phyloP scores from a whole-genome alignment of 2,329 filamentous ascomycete species.

The Exutisphaerella laricina region DNA sequence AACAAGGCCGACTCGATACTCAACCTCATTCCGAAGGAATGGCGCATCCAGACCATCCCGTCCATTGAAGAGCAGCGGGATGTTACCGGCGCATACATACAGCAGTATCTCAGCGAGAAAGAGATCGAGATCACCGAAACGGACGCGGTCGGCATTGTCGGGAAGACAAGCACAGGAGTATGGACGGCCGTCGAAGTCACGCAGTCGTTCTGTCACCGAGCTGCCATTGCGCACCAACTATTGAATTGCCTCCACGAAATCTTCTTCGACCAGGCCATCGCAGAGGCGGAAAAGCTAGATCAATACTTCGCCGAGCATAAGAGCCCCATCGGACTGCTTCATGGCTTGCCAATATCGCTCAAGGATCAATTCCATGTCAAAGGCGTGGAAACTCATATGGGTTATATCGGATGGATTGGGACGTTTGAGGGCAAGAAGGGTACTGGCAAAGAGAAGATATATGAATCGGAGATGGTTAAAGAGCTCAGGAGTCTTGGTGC shows the following conservation, averaged over 20 bases:
- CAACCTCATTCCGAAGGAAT: slow-evolving; percentile 52
- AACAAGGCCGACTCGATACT: slow-evolving; percentile 52
- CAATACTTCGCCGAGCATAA: slow-evolving; percentile 34
- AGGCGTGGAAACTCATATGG: slow-evolving; percentile 48
- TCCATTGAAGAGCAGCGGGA: slow-evolving; percentile 49
- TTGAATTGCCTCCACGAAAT: slow-evolving; percentile 43
- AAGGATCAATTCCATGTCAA: slow-evolving; percentile 48
- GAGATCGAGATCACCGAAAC: slow-evolving; percentile 59
- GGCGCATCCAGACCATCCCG: slow-evolving; percentile 48
- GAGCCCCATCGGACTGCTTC: slow-evolving; percentile 42
- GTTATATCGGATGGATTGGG: slow-evolving; percentile 61
- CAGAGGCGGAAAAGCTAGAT: slow-evolving; percentile 39
- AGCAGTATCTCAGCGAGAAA: slow-evolving; percentile 48
- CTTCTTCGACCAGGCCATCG: slow-evolving; percentile 44
- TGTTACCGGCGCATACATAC: slow-evolving; percentile 52
- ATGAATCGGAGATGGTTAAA: slow-evolving; percentile 54
- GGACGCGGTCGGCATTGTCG: slow-evolving; percentile 52
- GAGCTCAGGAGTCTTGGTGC: slow-evolving; percentile 52
- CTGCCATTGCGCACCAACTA: slow-evolving; percentile 49
- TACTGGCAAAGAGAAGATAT: slow-evolving; percentile 46
- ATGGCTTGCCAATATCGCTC: slow-evolving; percentile 45
- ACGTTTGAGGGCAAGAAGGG: slow-evolving; percentile 52
- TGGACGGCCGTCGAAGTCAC: slow-evolving; percentile 55
- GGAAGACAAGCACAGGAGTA: slow-evolving; percentile 48
- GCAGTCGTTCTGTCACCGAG: slow-evolving; percentile 52